These are phyloP conservation scores for Takashimella koratensis DNA, from an alignment of 1,284 basidiomycete species.

Conservation along the genomic window DNA sequence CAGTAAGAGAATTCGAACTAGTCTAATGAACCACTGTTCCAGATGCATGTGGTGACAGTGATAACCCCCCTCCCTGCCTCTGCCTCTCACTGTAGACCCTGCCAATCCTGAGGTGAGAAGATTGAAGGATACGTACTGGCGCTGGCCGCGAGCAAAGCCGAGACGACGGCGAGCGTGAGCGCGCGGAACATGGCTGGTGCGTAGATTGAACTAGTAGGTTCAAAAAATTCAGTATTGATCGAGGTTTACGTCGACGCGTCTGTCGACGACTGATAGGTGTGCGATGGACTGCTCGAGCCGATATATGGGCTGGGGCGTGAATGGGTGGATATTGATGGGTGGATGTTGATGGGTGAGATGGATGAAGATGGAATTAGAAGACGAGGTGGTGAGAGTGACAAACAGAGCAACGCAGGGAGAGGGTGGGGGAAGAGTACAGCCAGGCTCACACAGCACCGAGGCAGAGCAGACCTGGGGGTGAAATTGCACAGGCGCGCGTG, in stretches of 20 bases:
- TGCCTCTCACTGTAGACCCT: too few relatives aligned
- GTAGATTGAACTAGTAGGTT: too few relatives aligned
- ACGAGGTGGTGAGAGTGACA: slow-evolving; percentile 1
- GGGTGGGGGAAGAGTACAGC: slow-evolving; percentile 16
- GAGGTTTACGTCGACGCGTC: too few relatives aligned
- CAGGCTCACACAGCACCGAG: too few relatives aligned
- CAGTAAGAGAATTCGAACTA: background rate
- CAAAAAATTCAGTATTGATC: too few relatives aligned
- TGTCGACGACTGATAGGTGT: too few relatives aligned
- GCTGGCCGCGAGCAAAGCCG: background rate
- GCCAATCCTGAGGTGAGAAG: background rate
- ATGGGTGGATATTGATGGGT: background rate
- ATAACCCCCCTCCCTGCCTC: too few relatives aligned
- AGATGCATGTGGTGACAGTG: too few relatives aligned
- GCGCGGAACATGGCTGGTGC: background rate
- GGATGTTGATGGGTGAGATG: background rate
- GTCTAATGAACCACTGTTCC: too few relatives aligned
- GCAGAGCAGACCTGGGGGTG: too few relatives aligned
- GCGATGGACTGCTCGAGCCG: too few relatives aligned
- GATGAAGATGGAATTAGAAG: background rate
- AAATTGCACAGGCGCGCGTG: too few relatives aligned
- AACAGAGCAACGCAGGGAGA: slow-evolving; percentile 17
- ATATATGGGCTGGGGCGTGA: background rate
- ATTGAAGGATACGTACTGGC: slow-evolving; percentile 14
- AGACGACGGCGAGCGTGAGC: background rate